Base-by-base conservation (phyloP, 1,284 basidiomycete genomes). In the Neolentinus lepideus region DNA sequence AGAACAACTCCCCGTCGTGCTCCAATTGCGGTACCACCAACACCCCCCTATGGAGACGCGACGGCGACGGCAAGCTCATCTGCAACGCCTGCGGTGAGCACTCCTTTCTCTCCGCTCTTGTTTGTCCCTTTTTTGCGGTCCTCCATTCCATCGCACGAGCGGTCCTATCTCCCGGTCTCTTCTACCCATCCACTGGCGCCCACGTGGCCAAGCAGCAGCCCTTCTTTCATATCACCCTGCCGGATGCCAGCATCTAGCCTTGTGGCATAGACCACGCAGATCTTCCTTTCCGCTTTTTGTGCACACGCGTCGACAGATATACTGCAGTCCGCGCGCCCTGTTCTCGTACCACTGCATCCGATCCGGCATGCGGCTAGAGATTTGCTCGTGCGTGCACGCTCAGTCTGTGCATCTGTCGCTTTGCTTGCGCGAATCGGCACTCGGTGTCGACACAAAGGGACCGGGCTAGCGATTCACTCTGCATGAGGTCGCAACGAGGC, bases 21-120 rank as follows among this genome's bases (percentile, higher is more conserved):
- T 76, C 80, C 52, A 88, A 86, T 68, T 90, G 90, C 69, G 83
- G 81, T 22, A 86, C 86, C 16, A 74, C 78, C 16, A 83, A 83
- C 57, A 92, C 90, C 53, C 89, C 90, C 51, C 79, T 91, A 14
- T 92, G 90, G 90, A 76, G 90, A 62, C 79, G 90, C 62, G 89
- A 90, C 66, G 75, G 80, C 51, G 85, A 90, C 67, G 90, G 90
- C 56, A 87, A 85, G 67, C 80, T 85, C 43, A 81, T 92, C 64
- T 93, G 90, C 74, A 93, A 92, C 69, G 88, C 90, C 56, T 93
- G 90, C 71, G 90, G 90, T 92, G 69, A 83, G 90, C 77, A 33
- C 38, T 43, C 38, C 27, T 50, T 50, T 16, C 8, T 3, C 11
- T 66, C 54, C 60, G 59, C 62, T 59, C 61, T 58, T 62, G 64